phyloP scores from a whole-genome alignment of 192 early-diverging fungal species.

The Rhizophagus prolifer region DNA sequence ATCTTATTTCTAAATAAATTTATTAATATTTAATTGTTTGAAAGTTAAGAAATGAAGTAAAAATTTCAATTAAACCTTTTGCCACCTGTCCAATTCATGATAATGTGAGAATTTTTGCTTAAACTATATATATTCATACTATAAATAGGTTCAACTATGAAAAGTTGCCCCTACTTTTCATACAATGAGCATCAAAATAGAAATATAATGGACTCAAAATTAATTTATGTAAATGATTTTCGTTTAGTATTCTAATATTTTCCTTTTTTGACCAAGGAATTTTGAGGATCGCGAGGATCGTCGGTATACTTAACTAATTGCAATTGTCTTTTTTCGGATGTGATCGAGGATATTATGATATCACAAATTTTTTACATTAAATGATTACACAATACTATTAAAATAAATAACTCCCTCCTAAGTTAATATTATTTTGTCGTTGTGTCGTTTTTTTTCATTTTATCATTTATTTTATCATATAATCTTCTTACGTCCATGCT shows the following conservation, averaged over 20 bases:
- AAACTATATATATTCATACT: too few species aligned
- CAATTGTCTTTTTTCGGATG: background rate
- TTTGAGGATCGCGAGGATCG: background rate
- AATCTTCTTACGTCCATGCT: background rate
- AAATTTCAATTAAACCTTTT: conserved; percentile 13
- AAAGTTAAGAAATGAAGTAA: background rate
- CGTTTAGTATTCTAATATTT: background rate
- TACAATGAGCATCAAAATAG: too few species aligned
- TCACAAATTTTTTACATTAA: background rate
- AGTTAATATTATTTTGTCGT: too few species aligned
- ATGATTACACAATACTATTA: background rate
- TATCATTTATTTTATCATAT: background rate
- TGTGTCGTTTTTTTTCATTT: background rate
- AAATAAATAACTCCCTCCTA: too few species aligned
- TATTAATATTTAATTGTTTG: background rate
- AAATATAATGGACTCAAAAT: too few species aligned
- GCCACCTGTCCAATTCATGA: conserved; percentile 26
- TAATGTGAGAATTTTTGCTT: background rate
- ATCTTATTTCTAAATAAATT: background rate
- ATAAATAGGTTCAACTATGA: too few species aligned
- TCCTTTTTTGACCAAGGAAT: background rate
- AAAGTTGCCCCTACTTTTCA: too few species aligned
- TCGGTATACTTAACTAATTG: background rate
- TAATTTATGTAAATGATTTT: background rate
- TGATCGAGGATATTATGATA: background rate